Evolutionary conservation across 2,329 filamentous ascomycete genomes (phyloP).

Genomic region (Alternaria sp.): DNA sequence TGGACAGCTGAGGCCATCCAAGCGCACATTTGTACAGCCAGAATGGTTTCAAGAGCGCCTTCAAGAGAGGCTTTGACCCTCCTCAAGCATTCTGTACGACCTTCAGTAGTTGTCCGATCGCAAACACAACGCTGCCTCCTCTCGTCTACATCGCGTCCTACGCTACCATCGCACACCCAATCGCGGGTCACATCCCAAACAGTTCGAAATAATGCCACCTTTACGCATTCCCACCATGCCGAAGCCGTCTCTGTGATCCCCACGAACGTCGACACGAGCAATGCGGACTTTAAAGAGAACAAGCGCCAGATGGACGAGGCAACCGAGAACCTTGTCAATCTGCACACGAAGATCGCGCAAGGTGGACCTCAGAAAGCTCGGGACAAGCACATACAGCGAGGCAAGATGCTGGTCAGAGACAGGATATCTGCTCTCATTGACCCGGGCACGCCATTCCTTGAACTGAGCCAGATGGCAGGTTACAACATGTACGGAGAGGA

Average conservation of each 20-base stretch:
- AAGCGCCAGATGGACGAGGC: conserved; percentile 76
- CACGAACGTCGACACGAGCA: conserved; percentile 76
- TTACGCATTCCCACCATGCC: conserved; percentile 82
- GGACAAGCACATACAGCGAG: conserved; percentile 83
- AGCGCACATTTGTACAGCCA: background rate
- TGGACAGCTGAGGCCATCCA: background rate
- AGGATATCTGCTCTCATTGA: conserved; percentile 87
- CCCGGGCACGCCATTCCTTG: conserved; percentile 86
- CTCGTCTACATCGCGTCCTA: conserved; percentile 14
- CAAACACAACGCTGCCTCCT: conserved; percentile 31
- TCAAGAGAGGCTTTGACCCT: conserved; percentile 44
- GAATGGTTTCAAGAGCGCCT: conserved; percentile 43
- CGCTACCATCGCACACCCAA: conserved; percentile 23
- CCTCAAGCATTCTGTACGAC: conserved; percentile 42
- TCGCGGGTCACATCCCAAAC: conserved; percentile 16
- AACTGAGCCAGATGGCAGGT: conserved; percentile 90
- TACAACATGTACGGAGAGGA: conserved; percentile 85
- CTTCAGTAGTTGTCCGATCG: conserved; percentile 27
- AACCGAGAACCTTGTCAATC: conserved; percentile 68
- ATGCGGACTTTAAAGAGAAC: conserved; percentile 83
- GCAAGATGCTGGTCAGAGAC: conserved; percentile 94
- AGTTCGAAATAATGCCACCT: conserved; percentile 66
- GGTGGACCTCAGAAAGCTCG: conserved; percentile 83
- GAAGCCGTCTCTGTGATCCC: conserved; percentile 81
- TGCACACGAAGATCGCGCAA: conserved; percentile 74